phyloP scores from a whole-genome alignment of 352 stramenopile species.

The Globisporangium irregulare region DNA sequence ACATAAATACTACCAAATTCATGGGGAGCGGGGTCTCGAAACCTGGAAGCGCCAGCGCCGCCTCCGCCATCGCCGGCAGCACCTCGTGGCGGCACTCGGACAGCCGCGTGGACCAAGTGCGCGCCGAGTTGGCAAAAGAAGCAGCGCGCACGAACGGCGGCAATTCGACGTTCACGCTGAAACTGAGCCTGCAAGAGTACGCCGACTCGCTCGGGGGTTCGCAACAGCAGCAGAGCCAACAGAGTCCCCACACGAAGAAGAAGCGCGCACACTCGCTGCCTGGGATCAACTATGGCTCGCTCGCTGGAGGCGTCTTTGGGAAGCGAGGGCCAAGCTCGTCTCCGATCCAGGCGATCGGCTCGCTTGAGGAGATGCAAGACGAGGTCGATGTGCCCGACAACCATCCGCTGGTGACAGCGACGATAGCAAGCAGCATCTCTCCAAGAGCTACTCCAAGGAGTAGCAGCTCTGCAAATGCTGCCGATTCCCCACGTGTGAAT shows the following conservation, averaged over 20 bases:
- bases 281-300: slow-evolving; percentile 4
- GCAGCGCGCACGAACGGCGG: background rate
- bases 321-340: slow-evolving; percentile 5
- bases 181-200: slow-evolving; percentile 14
- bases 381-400: slow-evolving; percentile 1
- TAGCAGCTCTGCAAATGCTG: background rate
- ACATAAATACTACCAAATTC: background rate
- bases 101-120: slow-evolving; percentile 27
- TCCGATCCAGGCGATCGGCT: slow-evolving; percentile 2
- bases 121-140: slow-evolving; percentile 5
- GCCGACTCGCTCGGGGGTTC: slow-evolving; percentile 3
- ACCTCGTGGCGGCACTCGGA: slow-evolving; percentile 25
- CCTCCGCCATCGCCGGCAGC: background rate
- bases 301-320: background rate
- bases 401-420: background rate
- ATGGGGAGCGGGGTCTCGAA: slow-evolving; percentile 41
- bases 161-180: slow-evolving; percentile 20
- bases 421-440: background rate
- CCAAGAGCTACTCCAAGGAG: background rate
- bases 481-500: background rate
- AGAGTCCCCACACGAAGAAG: background rate
- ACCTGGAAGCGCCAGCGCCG: background rate
- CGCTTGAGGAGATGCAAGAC: slow-evolving; percentile 12
- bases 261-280: slow-evolving; percentile 18
- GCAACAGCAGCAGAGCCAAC: background rate